phyloP scores from a whole-genome alignment of 768 basidiomycete genomes.

The Hericium alpestre region DNA sequence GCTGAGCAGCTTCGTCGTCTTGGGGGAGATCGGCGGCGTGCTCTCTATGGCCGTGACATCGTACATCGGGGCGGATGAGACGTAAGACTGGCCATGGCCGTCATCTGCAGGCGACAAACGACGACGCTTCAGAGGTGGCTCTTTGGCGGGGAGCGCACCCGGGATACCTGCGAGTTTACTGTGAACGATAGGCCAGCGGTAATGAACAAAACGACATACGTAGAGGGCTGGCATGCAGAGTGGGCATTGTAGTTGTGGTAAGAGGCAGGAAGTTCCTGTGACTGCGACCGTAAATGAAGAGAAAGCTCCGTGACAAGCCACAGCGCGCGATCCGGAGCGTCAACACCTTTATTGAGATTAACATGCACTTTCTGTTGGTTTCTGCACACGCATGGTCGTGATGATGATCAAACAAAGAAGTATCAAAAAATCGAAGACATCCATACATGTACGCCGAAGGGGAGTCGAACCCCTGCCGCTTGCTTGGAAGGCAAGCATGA shows the following conservation, averaged over 20 bases:
- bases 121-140: neutral
- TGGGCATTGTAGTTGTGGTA: neutral
- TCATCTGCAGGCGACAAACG: neutral
- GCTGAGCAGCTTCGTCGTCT: neutral
- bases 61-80: no score
- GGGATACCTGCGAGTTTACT: neutral
- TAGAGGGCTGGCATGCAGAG: neutral
- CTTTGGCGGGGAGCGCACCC: neutral
- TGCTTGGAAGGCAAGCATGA: constrained; percentile 28
- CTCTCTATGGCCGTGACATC: neutral
- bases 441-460: constrained; percentile 18
- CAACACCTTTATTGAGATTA: no score
- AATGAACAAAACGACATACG: neutral
- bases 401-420: no score
- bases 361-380: no score
- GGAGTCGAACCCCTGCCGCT: constrained; percentile 24
- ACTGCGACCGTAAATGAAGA: neutral
- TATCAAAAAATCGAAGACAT: no score
- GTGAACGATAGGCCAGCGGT: no score
- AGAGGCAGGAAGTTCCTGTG: neutral
- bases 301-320: no score
- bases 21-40: neutral
- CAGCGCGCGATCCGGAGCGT: no score
- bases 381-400: no score
- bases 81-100: neutral